Base-by-base conservation (phyloP, 495 filamentous ascomycete genomes). In the Opeltia flavorubescens region DNA sequence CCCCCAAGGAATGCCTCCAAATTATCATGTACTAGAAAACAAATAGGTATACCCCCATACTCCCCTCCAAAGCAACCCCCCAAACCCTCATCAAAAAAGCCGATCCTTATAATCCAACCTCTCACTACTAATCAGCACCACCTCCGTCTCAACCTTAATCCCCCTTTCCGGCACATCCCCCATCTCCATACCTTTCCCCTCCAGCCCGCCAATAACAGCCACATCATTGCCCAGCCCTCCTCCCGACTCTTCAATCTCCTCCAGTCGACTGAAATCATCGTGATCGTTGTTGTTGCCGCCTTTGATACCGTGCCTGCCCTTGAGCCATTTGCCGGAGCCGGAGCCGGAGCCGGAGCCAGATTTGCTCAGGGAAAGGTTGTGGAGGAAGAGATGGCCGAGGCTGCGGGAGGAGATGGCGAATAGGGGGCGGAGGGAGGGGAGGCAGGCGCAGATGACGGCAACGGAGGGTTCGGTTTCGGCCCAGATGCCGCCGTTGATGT, bases 401-500 rank as follows among this genome's bases (percentile, higher is more conserved):
- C 45, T 25, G 12, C 39, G 57, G 33, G 66, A 47, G 44, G 70
- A 53, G 17, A 57, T 60, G 7, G 66, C 62, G 18, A 76, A 48
- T 13, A 78, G 61, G 11, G 74, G 69, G 5, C 71, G 64, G 4
- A 74, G 65, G 20, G 68, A 71, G n/a, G 76, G 72, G 15, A 78
- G 67, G 50, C 66, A 76, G 44, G 69, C 67, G 53, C 72, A 77
- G 46, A 70, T 71, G 30, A 78, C 74, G 26, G 71, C 78, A 0
- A 68, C 70, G 58, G 69, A 75, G 28, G 75, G 64, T 59, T 80
- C 75, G 34, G 72, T 60, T 36, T 68, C 66, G 15, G 72, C 74
- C 76, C 76, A 80, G 47, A 69, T 71, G 0, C 75, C 76, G 1
- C 71, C 68, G 39, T 69, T 67, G 35, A 78, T 68, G 55, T 75